phyloP scores from a whole-genome alignment of 345 rosid genomes.

The Pseudoturritis turrita region DNA sequence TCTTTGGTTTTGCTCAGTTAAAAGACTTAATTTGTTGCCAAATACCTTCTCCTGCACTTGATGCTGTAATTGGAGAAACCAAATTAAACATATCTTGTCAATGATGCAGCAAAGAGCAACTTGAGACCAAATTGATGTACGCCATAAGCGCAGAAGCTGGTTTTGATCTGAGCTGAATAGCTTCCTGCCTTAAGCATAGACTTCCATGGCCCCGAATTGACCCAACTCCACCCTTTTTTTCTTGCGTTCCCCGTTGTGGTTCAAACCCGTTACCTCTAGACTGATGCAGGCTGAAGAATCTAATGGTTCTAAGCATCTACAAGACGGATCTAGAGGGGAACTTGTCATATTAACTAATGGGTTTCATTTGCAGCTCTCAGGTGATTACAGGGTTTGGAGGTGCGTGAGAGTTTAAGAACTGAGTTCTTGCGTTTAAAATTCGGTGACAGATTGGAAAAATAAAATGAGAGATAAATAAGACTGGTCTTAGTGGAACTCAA shows the following conservation, averaged over 20 bases:
- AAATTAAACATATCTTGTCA: background rate
- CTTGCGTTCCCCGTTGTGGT: background rate
- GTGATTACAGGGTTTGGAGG: no score
- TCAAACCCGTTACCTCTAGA: background rate
- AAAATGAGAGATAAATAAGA: background rate
- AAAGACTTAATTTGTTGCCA: background rate
- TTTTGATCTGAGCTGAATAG: constrained; percentile 84
- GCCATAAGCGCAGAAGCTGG: constrained; percentile 98
- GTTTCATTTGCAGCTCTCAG: no score
- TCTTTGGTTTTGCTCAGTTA: background rate
- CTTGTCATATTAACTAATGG: no score
- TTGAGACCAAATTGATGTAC: constrained; percentile 76
- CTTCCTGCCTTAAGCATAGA: background rate
- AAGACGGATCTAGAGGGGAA: background rate
- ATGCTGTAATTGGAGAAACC: constrained; percentile 1
- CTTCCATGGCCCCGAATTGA: background rate
- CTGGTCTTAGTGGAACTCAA: background rate
- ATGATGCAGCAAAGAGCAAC: constrained; percentile 84
- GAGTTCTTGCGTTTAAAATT: no score
- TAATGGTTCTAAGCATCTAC: background rate
- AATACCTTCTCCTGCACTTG: background rate
- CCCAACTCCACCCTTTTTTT: background rate
- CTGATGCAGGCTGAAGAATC: constrained; percentile 5
- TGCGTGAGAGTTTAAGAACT: background rate
- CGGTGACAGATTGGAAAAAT: no score